These are phyloP conservation scores for Adiantum capillusveneris DNA, from an alignment of 75 land plant genomes.

Conservation along the genomic window DNA sequence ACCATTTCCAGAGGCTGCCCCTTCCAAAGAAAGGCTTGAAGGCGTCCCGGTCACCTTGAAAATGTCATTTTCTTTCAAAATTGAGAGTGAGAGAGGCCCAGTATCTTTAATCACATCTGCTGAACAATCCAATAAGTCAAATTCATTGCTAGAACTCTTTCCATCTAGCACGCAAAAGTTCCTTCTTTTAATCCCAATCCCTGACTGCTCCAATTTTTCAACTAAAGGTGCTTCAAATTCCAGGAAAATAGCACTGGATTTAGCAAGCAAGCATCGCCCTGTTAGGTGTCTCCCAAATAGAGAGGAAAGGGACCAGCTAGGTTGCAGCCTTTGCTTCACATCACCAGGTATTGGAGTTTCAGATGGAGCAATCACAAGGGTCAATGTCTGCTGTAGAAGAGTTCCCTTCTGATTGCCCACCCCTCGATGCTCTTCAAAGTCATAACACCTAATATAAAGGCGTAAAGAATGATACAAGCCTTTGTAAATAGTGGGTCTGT, in stretches of 20 bases:
- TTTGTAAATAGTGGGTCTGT: conserved; percentile 83
- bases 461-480: conserved; percentile 83
- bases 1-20: neutral
- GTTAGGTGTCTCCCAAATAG: conserved; percentile 55
- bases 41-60: conserved; percentile 50
- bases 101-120: neutral
- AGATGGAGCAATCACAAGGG: conserved; percentile 65
- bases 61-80: conserved; percentile 13
- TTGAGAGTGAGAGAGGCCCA: neutral
- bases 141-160: neutral
- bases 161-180: neutral
- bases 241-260: conserved; percentile 64
- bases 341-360: neutral
- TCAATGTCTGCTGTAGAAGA: conserved; percentile 67
- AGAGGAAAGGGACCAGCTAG: conserved; percentile 77
- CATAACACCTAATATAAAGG: conserved; percentile 45
- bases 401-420: conserved; percentile 26
- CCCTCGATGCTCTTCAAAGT: conserved; percentile 17
- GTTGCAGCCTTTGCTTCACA: conserved; percentile 22
- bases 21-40: conserved; percentile 32
- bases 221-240: conserved; percentile 64
- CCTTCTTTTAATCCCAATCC: neutral
- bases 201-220: conserved; percentile 25
- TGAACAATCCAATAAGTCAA: neutral
- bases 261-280: conserved; percentile 71